phyloP scores from a whole-genome alignment of 371 early-diverging fungal genomes.

The Circinella umbellata region DNA sequence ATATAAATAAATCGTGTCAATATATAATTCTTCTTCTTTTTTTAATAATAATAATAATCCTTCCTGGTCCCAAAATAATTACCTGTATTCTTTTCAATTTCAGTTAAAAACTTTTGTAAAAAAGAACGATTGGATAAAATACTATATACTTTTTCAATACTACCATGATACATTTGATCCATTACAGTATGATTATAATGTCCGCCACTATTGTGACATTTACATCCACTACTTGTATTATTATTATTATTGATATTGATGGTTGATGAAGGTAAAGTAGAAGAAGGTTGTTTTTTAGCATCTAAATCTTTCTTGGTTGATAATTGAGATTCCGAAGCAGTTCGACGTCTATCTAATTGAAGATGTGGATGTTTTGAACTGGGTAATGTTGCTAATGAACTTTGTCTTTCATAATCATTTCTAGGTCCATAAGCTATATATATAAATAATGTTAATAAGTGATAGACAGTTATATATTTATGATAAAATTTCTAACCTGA shows the following conservation, averaged over 20 bases:
- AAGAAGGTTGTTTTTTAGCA: constrained; percentile 1
- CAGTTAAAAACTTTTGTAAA: constrained; percentile 35
- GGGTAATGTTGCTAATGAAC: constrained; percentile 2
- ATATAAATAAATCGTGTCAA: not conserved
- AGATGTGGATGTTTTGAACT: not conserved
- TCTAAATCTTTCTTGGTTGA: constrained; percentile 1
- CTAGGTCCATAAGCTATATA: not conserved
- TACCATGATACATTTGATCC: constrained; percentile 49
- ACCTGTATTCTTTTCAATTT: constrained; percentile 49
- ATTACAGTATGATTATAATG: constrained; percentile 55
- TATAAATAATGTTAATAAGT: not conserved
- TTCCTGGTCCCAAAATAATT: constrained; percentile 1
- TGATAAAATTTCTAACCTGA: too few species aligned
- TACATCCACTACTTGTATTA: constrained; percentile 26
- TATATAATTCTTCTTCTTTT: not conserved
- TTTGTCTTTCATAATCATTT: constrained; percentile 10
- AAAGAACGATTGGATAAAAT: constrained; percentile 47
- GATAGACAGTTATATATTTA: too few species aligned
- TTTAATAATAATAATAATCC: not conserved
- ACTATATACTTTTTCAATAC: constrained; percentile 51
- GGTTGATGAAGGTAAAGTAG: too few species aligned
- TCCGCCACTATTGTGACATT: constrained; percentile 47
- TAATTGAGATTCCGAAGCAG: constrained; percentile 15
- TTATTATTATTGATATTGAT: not conserved
- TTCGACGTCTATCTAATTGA: constrained; percentile 7